Percentiles rank a stretch among this genome's conserved stretches.
Conservation (phyloP, 495 filamentous ascomycete genomes). For the Tricharina praecox region DNA sequence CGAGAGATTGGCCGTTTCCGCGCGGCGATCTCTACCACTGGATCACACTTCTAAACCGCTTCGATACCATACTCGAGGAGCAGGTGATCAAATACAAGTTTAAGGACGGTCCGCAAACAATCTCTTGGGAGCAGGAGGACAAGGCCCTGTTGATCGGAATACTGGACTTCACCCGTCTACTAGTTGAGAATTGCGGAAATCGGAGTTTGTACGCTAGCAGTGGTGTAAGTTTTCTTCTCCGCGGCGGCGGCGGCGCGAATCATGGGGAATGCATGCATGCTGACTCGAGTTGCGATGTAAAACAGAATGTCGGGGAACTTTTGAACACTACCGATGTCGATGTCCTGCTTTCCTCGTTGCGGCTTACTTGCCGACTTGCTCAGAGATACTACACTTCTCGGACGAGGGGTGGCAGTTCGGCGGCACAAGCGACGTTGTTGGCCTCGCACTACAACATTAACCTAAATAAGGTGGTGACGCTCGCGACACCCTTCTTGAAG, state of each 20-base stretch:
- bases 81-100: constrained; percentile 71
- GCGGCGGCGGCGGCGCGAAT: background rate
- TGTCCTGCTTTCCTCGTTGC: constrained; percentile 56
- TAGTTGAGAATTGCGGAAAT: constrained; percentile 92
- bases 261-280: no score
- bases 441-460: constrained; percentile 88
- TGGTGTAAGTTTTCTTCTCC: constrained; percentile 21
- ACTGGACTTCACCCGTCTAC: constrained; percentile 64
- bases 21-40: constrained; percentile 95
- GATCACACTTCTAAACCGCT: constrained; percentile 87
- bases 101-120: constrained; percentile 60
- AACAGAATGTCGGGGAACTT: constrained; percentile 60
- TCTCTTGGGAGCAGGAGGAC: constrained; percentile 28
- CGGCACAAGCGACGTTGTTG: constrained; percentile 52
- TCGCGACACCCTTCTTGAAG: constrained; percentile 70
- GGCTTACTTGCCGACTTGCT: constrained; percentile 63
- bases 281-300: background rate
- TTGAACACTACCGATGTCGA: constrained; percentile 70
- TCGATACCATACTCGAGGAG: constrained; percentile 71
- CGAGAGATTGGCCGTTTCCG: constrained; percentile 84
- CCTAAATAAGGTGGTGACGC: constrained; percentile 65
- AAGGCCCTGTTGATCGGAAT: constrained; percentile 56
- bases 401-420: constrained; percentile 35
- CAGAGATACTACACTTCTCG: constrained; percentile 79
- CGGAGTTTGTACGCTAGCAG: constrained; percentile 92